A percentile compares a stretch with the other conserved stretches of the same genome.
Evolutionary conservation across 2,329 filamentous ascomycete genomes (phyloP).

Genomic region (Aureobasidium vineae): DNA sequence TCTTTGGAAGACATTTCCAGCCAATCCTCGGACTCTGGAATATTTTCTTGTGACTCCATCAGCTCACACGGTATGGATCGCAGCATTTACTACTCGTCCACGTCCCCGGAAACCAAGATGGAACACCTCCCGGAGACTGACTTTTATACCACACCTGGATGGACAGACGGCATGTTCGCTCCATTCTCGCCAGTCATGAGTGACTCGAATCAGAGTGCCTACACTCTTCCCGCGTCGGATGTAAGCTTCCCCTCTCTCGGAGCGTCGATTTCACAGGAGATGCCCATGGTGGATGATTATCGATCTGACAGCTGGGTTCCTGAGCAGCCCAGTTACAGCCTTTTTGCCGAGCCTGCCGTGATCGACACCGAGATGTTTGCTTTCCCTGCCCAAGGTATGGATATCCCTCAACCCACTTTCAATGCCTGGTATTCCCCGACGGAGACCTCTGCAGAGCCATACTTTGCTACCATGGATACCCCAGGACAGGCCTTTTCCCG

Average conservation of each 20-base stretch:
- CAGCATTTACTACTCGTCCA: conserved; percentile 39
- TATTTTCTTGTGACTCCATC: conserved; percentile 32
- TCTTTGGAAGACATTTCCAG: conserved; percentile 19
- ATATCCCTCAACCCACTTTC: background rate
- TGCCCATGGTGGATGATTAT: conserved; percentile 2
- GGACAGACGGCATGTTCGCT: conserved; percentile 18
- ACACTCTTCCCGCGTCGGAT: conserved; percentile 18
- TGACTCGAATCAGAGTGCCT: conserved; percentile 17
- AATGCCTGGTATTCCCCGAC: conserved; percentile 5
- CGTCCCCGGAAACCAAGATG: conserved; percentile 37
- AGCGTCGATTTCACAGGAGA: conserved; percentile 3
- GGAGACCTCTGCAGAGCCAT: background rate
- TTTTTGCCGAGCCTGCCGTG: conserved; percentile 13
- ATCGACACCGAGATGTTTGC: background rate
- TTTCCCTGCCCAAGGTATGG: conserved; percentile 14
- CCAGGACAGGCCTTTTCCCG: background rate
- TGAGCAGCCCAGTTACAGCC: background rate
- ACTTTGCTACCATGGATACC: background rate
- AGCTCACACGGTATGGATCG: conserved; percentile 44
- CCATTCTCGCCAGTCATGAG: conserved; percentile 25
- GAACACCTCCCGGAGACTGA: conserved; percentile 37
- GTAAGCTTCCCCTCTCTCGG: conserved; percentile 19
- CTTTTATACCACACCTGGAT: conserved; percentile 32
- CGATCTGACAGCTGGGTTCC: background rate
- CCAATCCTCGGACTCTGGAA: conserved; percentile 24